phyloP scores from a whole-genome alignment of 192 early-diverging fungal genomes.

The Geranomyces michiganensis region DNA sequence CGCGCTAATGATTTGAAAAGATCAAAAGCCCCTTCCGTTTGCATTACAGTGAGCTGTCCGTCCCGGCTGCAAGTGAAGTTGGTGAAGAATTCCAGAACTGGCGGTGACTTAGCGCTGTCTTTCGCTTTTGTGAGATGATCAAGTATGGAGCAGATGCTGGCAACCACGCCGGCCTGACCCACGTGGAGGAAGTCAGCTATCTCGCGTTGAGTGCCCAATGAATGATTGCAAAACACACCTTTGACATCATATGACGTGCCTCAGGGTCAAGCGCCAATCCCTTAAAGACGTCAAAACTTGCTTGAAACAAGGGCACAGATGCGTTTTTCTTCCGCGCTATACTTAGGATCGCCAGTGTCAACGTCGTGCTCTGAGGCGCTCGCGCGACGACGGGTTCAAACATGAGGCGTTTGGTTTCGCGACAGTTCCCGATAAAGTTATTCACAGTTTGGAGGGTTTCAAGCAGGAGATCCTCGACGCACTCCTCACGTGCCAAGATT shows the following conservation, averaged over 20 bases:
- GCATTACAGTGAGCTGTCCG: constrained; percentile 35
- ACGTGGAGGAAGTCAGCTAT: not conserved
- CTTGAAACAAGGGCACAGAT: constrained; percentile 25
- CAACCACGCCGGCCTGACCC: constrained; percentile 22
- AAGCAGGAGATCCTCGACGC: constrained; percentile 17
- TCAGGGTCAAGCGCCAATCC: constrained; percentile 35
- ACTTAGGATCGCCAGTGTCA: not conserved
- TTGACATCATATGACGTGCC: constrained; percentile 27
- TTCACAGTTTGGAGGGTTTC: constrained; percentile 40
- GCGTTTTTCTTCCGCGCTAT: constrained; percentile 9
- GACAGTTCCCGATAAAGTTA: constrained; percentile 38
- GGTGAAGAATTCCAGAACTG: constrained; percentile 25
- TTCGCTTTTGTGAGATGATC: constrained; percentile 25
- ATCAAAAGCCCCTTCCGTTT: constrained; percentile 28
- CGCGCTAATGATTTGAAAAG: constrained; percentile 16
- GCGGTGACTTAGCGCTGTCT: constrained; percentile 22
- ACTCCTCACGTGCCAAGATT: constrained; percentile 13
- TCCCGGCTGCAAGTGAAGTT: constrained; percentile 29
- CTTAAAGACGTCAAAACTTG: constrained; percentile 32
- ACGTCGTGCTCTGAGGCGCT: not conserved
- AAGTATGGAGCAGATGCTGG: constrained; percentile 3
- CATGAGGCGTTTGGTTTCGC: constrained; percentile 22
- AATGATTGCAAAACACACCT: constrained; percentile 30
- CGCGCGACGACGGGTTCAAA: not conserved
- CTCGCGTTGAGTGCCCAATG: not conserved